Base-by-base conservation (phyloP, 371 early-diverging fungal species). In the Mucor irregularis region DNA sequence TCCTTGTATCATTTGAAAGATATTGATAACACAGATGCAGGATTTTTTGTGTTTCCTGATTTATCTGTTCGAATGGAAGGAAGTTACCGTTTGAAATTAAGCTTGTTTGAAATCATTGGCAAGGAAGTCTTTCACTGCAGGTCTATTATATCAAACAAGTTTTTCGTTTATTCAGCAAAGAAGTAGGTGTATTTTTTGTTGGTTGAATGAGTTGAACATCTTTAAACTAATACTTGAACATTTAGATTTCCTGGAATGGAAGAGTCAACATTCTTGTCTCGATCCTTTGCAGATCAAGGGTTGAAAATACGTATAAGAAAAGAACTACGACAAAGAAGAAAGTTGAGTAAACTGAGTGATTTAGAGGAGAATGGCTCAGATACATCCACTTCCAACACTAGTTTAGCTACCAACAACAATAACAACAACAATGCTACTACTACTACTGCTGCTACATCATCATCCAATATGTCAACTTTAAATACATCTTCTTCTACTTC, bases 21-120 rank as follows among this genome's bases (percentile, higher is more conserved):
- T 59, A 81, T 84, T 22, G 90, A 92, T 59, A 86, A 86, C 53
- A 76, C 81, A n/a, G 93, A 94, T 53, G 97, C 93, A 40, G 95
- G 92, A 2, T 96, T 94, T 71, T 97, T 96, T 79, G 96, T 97
- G 30, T 98, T 97, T 74, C 93, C 94, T 29, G 98, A 98, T 65
- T 70, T 98, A 45, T 91, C 92, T 2, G 92, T 95, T 14, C 76
- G 97, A 30, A 87, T 90, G 72, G 96, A 97, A 60, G 98, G 98
- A 21, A 73, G 76, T 14, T 97, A 93, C 64, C 76, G 94, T 10
- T 76, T 98, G 14, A 94, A 92, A 68, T 87, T 97, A 52, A 88
- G 90, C 24, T 74, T 97, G 22, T 95, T 90, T 75, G 95, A 95
- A 67, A 89, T 93, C 30, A 82, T 89, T 34, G 90, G 87, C 2